Percentiles rank a stretch among this genome's conserved stretches.
phyloP scores from a whole-genome alignment of 2,329 filamentous ascomycete genomes.

The Scedosporium aurantiacum region DNA sequence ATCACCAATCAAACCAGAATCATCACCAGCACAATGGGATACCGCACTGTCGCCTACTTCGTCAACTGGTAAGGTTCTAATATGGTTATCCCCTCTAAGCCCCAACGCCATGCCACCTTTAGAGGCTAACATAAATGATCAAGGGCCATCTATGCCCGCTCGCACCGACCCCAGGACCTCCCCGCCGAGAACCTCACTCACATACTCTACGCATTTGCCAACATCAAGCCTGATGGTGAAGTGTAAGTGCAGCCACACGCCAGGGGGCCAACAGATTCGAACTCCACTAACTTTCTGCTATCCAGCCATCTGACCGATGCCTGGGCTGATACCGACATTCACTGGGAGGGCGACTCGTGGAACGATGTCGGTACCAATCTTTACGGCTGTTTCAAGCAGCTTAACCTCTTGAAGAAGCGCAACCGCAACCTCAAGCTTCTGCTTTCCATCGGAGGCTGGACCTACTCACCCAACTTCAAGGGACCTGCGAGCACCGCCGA shows the following conservation, averaged over 20 bases:
- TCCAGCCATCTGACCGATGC: conserved; percentile 42
- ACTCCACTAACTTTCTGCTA: conserved; percentile 2
- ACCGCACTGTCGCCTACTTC: conserved; percentile 61
- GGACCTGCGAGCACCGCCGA: conserved; percentile 57
- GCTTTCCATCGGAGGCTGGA: conserved; percentile 86
- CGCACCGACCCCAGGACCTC: conserved; percentile 76
- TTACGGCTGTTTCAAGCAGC: conserved; percentile 82
- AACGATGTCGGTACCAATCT: conserved; percentile 67
- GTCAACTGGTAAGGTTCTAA: conserved; percentile 48
- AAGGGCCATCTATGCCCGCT: conserved; percentile 74
- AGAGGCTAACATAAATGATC: conserved; percentile 11
- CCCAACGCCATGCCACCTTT: not conserved
- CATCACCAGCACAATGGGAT: conserved; percentile 25
- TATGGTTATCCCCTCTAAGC: not conserved
- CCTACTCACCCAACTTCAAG: conserved; percentile 78
- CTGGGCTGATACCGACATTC: conserved; percentile 64
- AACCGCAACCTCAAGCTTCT: conserved; percentile 79
- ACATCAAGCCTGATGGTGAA: conserved; percentile 71
- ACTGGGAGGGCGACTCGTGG: conserved; percentile 58
- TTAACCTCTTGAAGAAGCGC: conserved; percentile 69
- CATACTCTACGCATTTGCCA: conserved; percentile 83
- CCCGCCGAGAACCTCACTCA: conserved; percentile 76
- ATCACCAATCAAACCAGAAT: not conserved
- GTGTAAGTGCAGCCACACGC: conserved; percentile 36
- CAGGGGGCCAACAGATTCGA: not conserved